Conservation (phyloP, 352 stramenopile species). For the Aphanomyces stellatus region DNA sequence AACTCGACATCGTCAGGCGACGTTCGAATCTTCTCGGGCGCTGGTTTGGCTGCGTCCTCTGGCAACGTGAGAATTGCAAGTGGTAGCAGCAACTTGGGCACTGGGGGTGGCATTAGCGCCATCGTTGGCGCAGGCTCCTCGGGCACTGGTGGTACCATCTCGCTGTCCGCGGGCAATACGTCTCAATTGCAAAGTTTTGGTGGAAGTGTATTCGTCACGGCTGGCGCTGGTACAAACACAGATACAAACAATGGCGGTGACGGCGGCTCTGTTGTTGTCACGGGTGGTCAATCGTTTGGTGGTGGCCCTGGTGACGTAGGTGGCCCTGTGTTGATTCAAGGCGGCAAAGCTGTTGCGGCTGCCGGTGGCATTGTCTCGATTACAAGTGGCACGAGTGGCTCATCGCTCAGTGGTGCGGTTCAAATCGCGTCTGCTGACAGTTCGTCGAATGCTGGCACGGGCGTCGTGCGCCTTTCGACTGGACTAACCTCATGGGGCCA, state of each 20-base stretch:
- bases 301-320: neutral
- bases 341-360: neutral
- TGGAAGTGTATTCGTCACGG: constrained; percentile 8
- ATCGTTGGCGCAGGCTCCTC: constrained; percentile 13
- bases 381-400: constrained; percentile 15
- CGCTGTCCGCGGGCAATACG: constrained; percentile 1
- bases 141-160: constrained; percentile 14
- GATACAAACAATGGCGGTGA: constrained; percentile 47
- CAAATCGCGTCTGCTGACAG: neutral
- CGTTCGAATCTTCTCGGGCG: neutral
- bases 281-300: neutral
- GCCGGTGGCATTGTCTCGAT: constrained; percentile 15
- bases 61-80: neutral
- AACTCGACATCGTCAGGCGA: neutral
- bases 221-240: constrained; percentile 6
- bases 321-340: neutral
- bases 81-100: constrained; percentile 3
- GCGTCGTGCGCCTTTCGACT: neutral
- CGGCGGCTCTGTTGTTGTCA: constrained; percentile 28
- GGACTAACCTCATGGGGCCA: neutral
- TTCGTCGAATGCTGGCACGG: neutral
- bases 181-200: constrained; percentile 2
- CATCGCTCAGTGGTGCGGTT: constrained; percentile 14
- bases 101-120: constrained; percentile 17
- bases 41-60: neutral